A percentile compares a stretch with the other conserved stretches of the same genome.
Conservation (phyloP, 2,329 filamentous ascomycete genomes). For the Pyrenophora teres region DNA sequence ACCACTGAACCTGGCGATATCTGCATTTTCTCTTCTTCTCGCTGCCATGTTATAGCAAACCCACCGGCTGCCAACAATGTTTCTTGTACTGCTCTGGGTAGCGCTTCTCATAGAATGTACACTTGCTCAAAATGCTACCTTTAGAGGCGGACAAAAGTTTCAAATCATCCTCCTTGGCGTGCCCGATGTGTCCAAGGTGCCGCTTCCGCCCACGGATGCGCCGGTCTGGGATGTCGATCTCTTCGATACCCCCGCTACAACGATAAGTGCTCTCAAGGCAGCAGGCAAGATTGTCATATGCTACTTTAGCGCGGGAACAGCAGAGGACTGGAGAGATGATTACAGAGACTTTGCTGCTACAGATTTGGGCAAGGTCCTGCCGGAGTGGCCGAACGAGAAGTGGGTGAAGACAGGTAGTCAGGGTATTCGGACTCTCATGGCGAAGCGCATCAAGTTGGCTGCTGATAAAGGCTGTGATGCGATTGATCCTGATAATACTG, state of each 20-base stretch:
- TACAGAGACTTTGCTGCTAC: constrained; percentile 26
- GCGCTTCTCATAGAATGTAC: background rate
- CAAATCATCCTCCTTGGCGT: constrained; percentile 34
- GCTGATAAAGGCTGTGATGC: constrained; percentile 40
- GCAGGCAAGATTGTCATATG: constrained; percentile 38
- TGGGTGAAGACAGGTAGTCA: constrained; percentile 34
- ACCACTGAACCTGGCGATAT: too few relatives aligned
- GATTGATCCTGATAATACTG: constrained; percentile 40
- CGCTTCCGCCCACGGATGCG: constrained; percentile 33
- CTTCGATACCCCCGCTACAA: constrained; percentile 33
- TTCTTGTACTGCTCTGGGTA: background rate
- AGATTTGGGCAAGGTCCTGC: constrained; percentile 37
- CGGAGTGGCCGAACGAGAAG: constrained; percentile 39
- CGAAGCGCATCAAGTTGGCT: constrained; percentile 36
- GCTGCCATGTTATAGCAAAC: too few relatives aligned
- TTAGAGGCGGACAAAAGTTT: constrained; percentile 33
- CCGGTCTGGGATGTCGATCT: constrained; percentile 40
- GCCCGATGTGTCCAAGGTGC: constrained; percentile 34
- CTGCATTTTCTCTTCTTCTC: too few relatives aligned
- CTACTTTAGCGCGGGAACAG: constrained; percentile 41
- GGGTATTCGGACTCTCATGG: constrained; percentile 35
- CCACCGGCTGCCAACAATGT: too few relatives aligned
- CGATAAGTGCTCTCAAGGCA: constrained; percentile 26
- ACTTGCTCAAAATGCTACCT: constrained; percentile 17
- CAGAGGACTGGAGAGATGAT: constrained; percentile 39